Conservation (phyloP, 495 filamentous ascomycete genomes). For the Lichina pygmaea region DNA sequence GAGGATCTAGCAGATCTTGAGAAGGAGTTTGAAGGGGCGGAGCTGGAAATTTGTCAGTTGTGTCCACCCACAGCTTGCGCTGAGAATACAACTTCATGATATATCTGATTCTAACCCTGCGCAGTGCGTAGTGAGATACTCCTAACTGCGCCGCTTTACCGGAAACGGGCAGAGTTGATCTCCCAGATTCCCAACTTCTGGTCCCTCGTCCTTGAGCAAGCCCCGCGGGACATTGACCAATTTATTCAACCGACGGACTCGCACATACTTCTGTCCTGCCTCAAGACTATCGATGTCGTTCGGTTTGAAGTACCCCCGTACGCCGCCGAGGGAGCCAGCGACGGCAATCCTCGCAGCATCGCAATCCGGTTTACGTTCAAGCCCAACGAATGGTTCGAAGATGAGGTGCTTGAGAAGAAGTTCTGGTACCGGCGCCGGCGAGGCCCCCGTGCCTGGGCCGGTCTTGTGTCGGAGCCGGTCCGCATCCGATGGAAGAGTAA, state of each 20-base stretch:
- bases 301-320: constrained; percentile 35
- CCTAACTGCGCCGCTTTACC: constrained; percentile 28
- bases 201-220: constrained; percentile 62
- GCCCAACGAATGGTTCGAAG: constrained; percentile 47
- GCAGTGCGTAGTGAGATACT: constrained; percentile 26
- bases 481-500: constrained; percentile 59
- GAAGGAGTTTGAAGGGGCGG: constrained; percentile 41
- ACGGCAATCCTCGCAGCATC: constrained; percentile 36
- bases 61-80: background rate
- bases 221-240: constrained; percentile 58
- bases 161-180: constrained; percentile 39
- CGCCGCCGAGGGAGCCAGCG: constrained; percentile 14
- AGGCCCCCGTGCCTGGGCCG: constrained; percentile 27
- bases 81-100: background rate
- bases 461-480: constrained; percentile 63
- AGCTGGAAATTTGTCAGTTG: constrained; percentile 33
- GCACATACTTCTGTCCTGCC: constrained; percentile 28
- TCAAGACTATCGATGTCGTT: constrained; percentile 36
- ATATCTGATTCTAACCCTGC: background rate
- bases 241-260: constrained; percentile 59
- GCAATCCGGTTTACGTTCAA: constrained; percentile 31
- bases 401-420: constrained; percentile 58
- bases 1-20: constrained; percentile 35
- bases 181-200: constrained; percentile 60
- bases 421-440: constrained; percentile 50